Conservation (phyloP, 306 rosid genomes). For the Inga leiocalycina region DNA sequence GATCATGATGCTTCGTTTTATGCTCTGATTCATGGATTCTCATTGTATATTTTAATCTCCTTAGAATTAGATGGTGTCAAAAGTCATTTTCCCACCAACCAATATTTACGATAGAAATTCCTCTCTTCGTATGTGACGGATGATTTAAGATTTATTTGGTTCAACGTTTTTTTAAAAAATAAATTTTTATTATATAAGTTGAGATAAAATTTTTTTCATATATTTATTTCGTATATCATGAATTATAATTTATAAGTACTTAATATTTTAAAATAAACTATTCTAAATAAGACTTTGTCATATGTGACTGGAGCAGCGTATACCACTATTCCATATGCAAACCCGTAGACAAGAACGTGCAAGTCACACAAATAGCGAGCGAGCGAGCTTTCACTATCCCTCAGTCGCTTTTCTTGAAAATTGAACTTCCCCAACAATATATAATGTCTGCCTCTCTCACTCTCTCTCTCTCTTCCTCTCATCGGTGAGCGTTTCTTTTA, state of each 20-base stretch:
- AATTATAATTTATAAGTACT: too few relatives aligned
- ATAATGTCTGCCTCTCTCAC: conserved; percentile 6
- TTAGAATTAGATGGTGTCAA: not conserved
- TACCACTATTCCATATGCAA: not conserved
- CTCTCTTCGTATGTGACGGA: not conserved
- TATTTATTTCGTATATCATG: too few relatives aligned
- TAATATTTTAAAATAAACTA: too few relatives aligned
- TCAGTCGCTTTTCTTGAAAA: conserved; percentile 15
- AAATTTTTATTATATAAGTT: too few relatives aligned
- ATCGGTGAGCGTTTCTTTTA: not conserved
- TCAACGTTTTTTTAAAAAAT: too few relatives aligned
- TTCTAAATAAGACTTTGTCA: too few relatives aligned
- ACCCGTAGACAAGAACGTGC: not conserved
- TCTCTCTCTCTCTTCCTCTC: not conserved
- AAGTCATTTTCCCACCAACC: not conserved
- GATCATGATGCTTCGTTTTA: not conserved
- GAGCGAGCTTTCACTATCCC: conserved; percentile 21
- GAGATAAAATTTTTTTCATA: too few relatives aligned
- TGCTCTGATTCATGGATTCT: not conserved
- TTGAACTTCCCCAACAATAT: conserved; percentile 7
- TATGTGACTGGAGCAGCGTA: not conserved
- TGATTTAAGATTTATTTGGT: not conserved
- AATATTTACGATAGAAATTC: not conserved
- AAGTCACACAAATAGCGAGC: not conserved
- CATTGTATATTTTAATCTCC: too few relatives aligned